phyloP scores from a whole-genome alignment of 2,329 filamentous ascomycete genomes.

The Tolypocladium paradoxum region DNA sequence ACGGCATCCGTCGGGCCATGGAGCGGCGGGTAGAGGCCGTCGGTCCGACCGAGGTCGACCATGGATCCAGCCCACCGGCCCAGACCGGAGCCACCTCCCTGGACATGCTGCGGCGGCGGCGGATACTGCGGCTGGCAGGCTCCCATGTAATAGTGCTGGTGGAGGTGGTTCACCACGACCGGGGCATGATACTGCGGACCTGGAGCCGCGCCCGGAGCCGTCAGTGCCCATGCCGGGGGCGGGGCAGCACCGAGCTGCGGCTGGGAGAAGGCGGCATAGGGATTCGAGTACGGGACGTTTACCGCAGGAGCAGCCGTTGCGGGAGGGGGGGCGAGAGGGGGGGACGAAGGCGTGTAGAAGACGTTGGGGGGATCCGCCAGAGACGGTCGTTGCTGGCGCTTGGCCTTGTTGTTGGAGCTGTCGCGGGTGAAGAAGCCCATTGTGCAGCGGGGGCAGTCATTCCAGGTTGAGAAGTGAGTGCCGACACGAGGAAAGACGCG shows the following conservation, averaged over 20 bases:
- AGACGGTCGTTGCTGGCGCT: neutral
- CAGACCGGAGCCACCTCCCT: neutral
- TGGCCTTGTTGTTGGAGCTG: neutral
- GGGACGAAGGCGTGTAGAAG: neutral
- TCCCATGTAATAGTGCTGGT: neutral
- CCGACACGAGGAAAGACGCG: too few relatives aligned
- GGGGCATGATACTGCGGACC: neutral
- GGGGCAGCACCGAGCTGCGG: neutral
- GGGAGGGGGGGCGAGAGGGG: neutral
- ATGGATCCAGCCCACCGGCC: neutral
- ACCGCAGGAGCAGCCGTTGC: too few relatives aligned
- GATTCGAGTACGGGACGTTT: neutral
- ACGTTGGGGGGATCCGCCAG: neutral
- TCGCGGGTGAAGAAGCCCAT: neutral
- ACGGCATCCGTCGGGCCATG: slow-evolving; percentile 22
- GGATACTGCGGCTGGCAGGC: neutral
- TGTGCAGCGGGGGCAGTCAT: too few relatives aligned
- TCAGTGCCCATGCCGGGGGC: too few relatives aligned
- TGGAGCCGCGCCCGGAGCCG: neutral
- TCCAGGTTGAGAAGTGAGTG: too few relatives aligned
- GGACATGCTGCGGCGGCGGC: neutral
- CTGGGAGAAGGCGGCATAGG: neutral
- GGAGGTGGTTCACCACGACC: neutral
- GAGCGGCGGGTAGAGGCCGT: neutral
- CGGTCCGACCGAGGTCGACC: too few relatives aligned